Evolutionary conservation across 2,329 filamentous ascomycete genomes (phyloP).

Genomic region (Phaeosphaeriaceae sp.): DNA sequence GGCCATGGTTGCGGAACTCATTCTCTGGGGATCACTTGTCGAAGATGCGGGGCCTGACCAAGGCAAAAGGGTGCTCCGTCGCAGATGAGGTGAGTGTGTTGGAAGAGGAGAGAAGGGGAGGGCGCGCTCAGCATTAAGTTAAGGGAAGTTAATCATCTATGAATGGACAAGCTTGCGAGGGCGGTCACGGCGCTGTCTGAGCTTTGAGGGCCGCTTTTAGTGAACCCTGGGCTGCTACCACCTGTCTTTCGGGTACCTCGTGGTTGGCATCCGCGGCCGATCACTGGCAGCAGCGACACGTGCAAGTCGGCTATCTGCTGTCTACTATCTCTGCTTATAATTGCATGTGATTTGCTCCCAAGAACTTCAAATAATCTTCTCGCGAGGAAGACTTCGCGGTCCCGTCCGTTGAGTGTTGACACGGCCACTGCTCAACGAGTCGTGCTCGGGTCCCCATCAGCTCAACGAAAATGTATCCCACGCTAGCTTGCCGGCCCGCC

Average conservation of each 20-base stretch:
- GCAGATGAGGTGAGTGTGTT: conserved; percentile 52
- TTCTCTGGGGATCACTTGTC: conserved; percentile 58
- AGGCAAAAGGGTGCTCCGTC: conserved; percentile 92
- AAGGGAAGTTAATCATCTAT: neutral
- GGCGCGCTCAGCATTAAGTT: conserved; percentile 6
- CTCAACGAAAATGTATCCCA: conserved; percentile 16
- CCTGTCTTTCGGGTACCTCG: conserved; percentile 2
- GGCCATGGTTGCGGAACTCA: conserved; percentile 59
- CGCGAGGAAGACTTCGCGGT: neutral
- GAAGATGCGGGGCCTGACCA: conserved; percentile 87
- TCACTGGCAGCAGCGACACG: neutral
- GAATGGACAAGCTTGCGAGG: conserved; percentile 24
- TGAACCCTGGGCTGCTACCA: conserved; percentile 2
- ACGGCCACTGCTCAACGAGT: conserved; percentile 18
- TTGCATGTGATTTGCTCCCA: neutral
- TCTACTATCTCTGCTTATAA: neutral
- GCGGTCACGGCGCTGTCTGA: conserved; percentile 27
- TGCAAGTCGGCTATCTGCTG: neutral
- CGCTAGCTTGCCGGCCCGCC: conserved; percentile 12
- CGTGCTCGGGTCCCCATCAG: conserved; percentile 27
- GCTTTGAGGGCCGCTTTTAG: conserved; percentile 10
- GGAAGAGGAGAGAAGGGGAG: conserved; percentile 21
- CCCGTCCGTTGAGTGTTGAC: conserved; percentile 11
- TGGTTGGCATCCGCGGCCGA: conserved; percentile 4
- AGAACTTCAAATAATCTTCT: neutral